phyloP scores from a whole-genome alignment of 2,329 filamentous ascomycete genomes.

The Onygenales sp. region DNA sequence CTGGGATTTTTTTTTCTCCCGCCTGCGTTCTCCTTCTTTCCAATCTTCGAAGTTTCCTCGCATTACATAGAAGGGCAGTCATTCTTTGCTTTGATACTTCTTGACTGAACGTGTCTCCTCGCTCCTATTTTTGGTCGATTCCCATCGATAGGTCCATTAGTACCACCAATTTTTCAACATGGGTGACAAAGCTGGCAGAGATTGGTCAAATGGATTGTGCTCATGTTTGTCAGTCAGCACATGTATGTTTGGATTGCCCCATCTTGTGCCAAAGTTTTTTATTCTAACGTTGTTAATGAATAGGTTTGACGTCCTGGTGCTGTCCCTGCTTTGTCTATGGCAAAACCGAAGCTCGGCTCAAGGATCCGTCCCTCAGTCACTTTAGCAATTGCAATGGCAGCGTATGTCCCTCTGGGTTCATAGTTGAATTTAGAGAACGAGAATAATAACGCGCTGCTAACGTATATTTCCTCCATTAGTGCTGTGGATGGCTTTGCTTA shows the following conservation, averaged over 20 bases:
- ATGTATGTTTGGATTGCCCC: conserved; percentile 15
- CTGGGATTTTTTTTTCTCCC: not conserved
- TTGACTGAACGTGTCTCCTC: too few species aligned
- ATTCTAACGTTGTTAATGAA: not conserved
- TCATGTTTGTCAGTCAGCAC: conserved; percentile 21
- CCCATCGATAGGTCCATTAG: too few species aligned
- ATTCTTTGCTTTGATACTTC: not conserved
- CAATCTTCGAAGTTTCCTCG: not conserved
- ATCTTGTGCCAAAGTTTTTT: not conserved
- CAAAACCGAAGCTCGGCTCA: conserved; percentile 21
- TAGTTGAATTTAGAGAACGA: not conserved
- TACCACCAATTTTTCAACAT: not conserved
- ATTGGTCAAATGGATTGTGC: conserved; percentile 24
- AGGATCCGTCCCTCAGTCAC: conserved; percentile 20
- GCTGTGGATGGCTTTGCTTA: conserved; percentile 24
- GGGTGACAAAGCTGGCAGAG: conserved; percentile 7
- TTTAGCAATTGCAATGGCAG: conserved; percentile 19
- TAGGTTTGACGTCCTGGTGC: conserved; percentile 20
- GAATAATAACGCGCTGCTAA: not conserved
- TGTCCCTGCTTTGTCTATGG: conserved; percentile 25
- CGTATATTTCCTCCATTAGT: conserved; percentile 16
- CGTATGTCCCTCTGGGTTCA: conserved; percentile 12
- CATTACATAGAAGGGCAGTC: not conserved
- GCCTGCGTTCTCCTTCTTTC: not conserved
- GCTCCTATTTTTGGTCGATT: too few species aligned